Base-by-base conservation (phyloP, 2,329 filamentous ascomycete genomes). In the Zymoseptoria tritici region DNA sequence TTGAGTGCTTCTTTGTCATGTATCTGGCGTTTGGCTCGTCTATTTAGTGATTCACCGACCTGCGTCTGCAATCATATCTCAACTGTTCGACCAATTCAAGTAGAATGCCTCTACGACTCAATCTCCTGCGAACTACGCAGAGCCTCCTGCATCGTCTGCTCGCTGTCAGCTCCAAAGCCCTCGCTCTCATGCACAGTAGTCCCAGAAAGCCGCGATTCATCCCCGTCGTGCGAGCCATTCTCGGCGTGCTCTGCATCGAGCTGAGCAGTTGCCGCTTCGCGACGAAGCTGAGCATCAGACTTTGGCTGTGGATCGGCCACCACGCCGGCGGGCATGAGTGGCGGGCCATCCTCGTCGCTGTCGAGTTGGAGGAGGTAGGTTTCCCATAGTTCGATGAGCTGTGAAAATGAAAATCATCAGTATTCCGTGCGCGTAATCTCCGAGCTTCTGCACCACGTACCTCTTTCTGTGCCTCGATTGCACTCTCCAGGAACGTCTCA, bases 401-500 rank as follows among this genome's bases (percentile, higher is more conserved):
- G 60, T 52, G 21, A n/a, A 51, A 16, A 22, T 52, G 21, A n/a
- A 51, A 16, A 22, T 11, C 22, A 63, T 65, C 7, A 67, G 67
- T 74, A 62, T 22, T 49, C 26, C 49, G 16, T 42, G 13, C 36
- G 16, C 36, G 13, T 4, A 13, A 13, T 7, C 4, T 16, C 36
- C 11, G 6, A 13, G 4, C 4, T 46, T 46, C 16, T 46, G 53
- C 13, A 20, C 57, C 11, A 16, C 51, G 20, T 74, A 94, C 93
- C 87, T 99, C 94, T 77, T 99, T 99, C 78, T 99, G 94, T 58
- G 93, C 94, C 77, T 99, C 94, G 3, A 99, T 91, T 3, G 94
- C 91, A 70, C 94, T 92, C 79, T 99, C 94, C 68, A 99, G 76
- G 76, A 96, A 99, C 1, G 94, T 99, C 79, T 99, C 94, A 1